Evolutionary conservation across 2,329 filamentous ascomycete genomes (phyloP).

Genomic region (Hirsutella thompsonii): DNA sequence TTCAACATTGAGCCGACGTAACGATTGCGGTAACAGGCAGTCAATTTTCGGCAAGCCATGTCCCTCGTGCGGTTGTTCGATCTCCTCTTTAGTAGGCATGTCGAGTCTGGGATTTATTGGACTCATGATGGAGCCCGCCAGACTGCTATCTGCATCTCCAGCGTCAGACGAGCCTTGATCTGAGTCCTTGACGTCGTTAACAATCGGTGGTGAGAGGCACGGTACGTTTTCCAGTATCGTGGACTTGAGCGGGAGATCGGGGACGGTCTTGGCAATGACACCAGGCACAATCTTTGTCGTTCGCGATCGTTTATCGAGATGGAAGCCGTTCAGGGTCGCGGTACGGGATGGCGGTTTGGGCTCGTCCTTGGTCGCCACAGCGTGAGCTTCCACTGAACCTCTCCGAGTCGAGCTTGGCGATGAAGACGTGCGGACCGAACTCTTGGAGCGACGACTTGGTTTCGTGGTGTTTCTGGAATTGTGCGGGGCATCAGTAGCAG

Average conservation of each 20-base stretch:
- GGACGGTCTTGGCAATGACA: constrained; percentile 15
- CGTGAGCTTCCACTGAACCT: constrained; percentile 17
- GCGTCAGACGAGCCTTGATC: constrained; percentile 8
- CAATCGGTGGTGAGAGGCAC: constrained; percentile 10
- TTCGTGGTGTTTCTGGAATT: constrained; percentile 4
- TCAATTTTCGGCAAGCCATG: constrained; percentile 7
- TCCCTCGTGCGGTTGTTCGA: constrained; percentile 14
- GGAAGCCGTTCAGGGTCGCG: constrained; percentile 15
- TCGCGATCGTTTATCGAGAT: constrained; percentile 21
- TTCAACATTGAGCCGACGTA: constrained; percentile 39
- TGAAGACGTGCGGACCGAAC: constrained; percentile 9
- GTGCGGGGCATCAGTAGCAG: constrained; percentile 3
- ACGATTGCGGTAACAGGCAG: constrained; percentile 39
- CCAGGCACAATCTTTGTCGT: constrained; percentile 15
- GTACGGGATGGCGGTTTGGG: constrained; percentile 16
- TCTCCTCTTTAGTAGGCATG: constrained; percentile 5
- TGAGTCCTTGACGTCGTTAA: constrained; percentile 9
- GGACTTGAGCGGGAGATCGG: constrained; percentile 21
- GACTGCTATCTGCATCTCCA: constrained; percentile 3
- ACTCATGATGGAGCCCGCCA: neutral
- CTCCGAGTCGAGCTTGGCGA: constrained; percentile 16
- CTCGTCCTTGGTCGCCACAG: constrained; percentile 14
- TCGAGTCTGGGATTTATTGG: constrained; percentile 1
- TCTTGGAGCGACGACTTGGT: constrained; percentile 8
- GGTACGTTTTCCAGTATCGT: constrained; percentile 25